A percentile compares a stretch with the other conserved stretches of the same genome.
Evolutionary conservation across 768 basidiomycete genomes (phyloP).

Genomic region (Tylopilus rubrobrunneus): DNA sequence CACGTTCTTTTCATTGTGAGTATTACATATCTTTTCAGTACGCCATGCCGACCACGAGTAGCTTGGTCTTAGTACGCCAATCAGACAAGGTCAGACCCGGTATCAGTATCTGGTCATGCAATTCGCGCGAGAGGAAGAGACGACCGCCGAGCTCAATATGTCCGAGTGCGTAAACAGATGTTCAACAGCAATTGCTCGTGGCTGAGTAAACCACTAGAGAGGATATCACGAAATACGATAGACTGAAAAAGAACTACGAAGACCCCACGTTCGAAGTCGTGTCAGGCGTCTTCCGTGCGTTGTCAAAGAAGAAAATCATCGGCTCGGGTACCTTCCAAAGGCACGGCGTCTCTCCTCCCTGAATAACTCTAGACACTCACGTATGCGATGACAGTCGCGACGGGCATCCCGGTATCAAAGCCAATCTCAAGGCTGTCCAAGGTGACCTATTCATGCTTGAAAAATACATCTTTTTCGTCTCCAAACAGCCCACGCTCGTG

Average conservation of each 20-base stretch:
- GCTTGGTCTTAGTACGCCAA: slow-evolving; percentile 90
- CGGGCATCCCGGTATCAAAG: slow-evolving; percentile 94
- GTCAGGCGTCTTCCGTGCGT: slow-evolving; percentile 86
- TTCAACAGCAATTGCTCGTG: neutral
- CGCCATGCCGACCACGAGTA: slow-evolving; percentile 29
- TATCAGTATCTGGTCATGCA: slow-evolving; percentile 99
- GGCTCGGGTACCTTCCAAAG: slow-evolving; percentile 84
- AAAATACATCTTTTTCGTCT: slow-evolving; percentile 96
- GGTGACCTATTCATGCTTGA: slow-evolving; percentile 98
- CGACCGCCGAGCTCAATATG: slow-evolving; percentile 92
- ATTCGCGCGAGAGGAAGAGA: slow-evolving; percentile 95
- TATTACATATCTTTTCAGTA: slow-evolving; percentile 1
- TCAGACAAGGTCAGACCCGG: slow-evolving; percentile 95
- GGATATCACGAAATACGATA: slow-evolving; percentile 73
- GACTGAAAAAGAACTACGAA: slow-evolving; percentile 90
- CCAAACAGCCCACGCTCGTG: slow-evolving; percentile 89
- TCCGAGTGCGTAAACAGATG: slow-evolving; percentile 59
- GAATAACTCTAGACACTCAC: neutral
- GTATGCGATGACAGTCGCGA: slow-evolving; percentile 53
- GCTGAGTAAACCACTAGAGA: slow-evolving; percentile 44
- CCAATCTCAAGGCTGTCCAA: slow-evolving; percentile 93
- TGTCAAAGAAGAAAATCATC: slow-evolving; percentile 88
- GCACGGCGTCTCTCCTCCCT: slow-evolving; percentile 33
- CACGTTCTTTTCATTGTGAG: slow-evolving; percentile 93
- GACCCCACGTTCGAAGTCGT: slow-evolving; percentile 95